These are phyloP conservation scores for Ballota nigra DNA, from an alignment of 257 asterid genomes.

Conservation along the genomic window DNA sequence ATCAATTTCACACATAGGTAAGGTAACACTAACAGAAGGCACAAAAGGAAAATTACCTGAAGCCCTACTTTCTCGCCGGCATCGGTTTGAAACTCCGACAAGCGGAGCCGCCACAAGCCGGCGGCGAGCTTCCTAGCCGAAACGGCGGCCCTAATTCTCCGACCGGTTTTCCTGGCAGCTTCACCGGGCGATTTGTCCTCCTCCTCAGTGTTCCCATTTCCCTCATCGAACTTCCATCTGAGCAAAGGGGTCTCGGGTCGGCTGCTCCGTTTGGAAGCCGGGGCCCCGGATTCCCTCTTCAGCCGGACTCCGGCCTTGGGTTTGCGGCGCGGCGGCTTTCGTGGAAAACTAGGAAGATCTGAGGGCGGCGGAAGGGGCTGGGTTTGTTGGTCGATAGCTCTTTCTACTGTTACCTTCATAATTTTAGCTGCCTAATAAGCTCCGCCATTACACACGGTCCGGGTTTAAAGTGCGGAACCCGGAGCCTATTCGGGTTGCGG, in stretches of 20 bases:
- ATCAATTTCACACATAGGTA: neutral
- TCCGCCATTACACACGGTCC: conserved; percentile 29
- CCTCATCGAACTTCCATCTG: conserved; percentile 50
- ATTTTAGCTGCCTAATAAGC: no score
- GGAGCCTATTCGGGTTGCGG: neutral
- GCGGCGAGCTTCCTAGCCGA: conserved; percentile 63
- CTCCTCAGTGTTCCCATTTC: conserved; percentile 22
- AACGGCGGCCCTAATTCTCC: conserved; percentile 30
- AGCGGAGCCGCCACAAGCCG: conserved; percentile 50
- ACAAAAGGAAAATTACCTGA: conserved; percentile 30
- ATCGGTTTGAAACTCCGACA: conserved; percentile 34
- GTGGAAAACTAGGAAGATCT: conserved; percentile 36
- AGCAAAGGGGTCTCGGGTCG: conserved; percentile 58
- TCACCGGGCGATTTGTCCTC: conserved; percentile 33
- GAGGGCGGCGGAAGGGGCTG: conserved; percentile 30
- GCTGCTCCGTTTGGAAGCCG: conserved; percentile 33
- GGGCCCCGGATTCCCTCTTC: conserved; percentile 35
- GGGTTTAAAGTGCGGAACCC: neutral
- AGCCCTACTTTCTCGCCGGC: conserved; percentile 35
- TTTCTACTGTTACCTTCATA: conserved; percentile 40
- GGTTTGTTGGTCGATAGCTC: conserved; percentile 20
- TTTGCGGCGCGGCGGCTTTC: conserved; percentile 48
- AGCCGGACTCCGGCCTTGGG: conserved; percentile 38
- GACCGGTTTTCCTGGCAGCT: conserved; percentile 25
- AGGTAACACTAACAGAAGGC: neutral